phyloP scores from a whole-genome alignment of 805 yeast species.

The Wickerhamomyces queroliae region DNA sequence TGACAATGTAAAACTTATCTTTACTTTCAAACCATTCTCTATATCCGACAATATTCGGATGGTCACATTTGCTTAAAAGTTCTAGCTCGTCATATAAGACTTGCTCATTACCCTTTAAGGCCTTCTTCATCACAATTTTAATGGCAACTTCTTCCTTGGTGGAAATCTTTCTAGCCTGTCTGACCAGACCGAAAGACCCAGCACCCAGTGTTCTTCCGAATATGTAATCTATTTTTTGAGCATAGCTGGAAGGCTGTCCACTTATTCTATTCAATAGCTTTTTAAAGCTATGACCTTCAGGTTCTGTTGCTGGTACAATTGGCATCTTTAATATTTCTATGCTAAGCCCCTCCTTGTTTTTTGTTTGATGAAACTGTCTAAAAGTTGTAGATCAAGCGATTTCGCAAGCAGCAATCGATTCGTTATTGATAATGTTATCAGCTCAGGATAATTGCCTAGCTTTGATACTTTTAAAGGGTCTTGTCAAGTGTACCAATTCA shows the following conservation, averaged over 20 bases:
- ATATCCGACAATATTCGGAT: constrained; percentile 86
- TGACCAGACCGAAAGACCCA: constrained; percentile 90
- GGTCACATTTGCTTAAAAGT: constrained; percentile 60
- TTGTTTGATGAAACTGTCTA: no score
- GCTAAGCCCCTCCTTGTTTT: no score
- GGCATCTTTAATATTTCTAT: no score
- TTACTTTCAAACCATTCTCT: constrained; percentile 90
- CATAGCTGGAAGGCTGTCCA: constrained; percentile 69
- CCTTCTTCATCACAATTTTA: constrained; percentile 82
- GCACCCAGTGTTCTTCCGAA: constrained; percentile 89
- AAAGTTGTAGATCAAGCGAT: no score
- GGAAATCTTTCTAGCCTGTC: constrained; percentile 54
- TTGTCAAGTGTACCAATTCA: no score
- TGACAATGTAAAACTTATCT: constrained; percentile 89
- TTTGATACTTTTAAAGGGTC: no score
- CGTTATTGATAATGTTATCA: no score
- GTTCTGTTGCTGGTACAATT: constrained; percentile 4
- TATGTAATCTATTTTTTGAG: constrained; percentile 61
- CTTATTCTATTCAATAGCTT: constrained; percentile 47
- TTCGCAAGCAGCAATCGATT: no score
- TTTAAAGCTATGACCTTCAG: constrained; percentile 28
- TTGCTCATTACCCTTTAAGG: constrained; percentile 71
- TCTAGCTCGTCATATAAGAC: constrained; percentile 75
- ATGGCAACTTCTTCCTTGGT: constrained; percentile 77
- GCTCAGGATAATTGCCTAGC: no score